Conservation (phyloP, 2,329 filamentous ascomycete species). For the Penicillium decumbens region DNA sequence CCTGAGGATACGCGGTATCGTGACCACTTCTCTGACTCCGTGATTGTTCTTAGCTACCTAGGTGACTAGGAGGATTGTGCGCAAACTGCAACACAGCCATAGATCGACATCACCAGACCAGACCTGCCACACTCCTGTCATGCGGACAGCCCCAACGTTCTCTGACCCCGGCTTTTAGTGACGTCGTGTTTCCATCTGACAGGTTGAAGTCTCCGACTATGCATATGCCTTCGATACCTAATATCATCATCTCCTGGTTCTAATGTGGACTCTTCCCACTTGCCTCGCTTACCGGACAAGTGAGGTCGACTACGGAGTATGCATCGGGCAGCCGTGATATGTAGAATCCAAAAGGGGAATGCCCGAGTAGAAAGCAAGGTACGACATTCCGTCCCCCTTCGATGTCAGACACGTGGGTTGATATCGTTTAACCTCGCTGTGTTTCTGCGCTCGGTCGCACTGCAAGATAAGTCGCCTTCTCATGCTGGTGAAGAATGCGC, state of each 20-base stretch:
- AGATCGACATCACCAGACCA: conserved; percentile 8
- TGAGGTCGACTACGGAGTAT: not conserved
- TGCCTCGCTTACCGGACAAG: not conserved
- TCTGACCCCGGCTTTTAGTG: not conserved
- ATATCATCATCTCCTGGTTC: not conserved
- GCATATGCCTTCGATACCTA: not conserved
- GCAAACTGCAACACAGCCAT: not conserved
- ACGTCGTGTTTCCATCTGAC: not conserved
- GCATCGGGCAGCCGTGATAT: not conserved
- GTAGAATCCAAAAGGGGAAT: not conserved
- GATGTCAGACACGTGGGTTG: conserved; percentile 19
- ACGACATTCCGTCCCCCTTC: conserved; percentile 8
- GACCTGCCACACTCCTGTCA: conserved; percentile 5
- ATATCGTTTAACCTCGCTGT: not conserved
- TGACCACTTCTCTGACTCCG: not conserved
- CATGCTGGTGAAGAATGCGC: not conserved
- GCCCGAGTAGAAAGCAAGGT: conserved; percentile 8
- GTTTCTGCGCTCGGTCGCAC: not conserved
- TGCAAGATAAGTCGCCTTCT: not conserved
- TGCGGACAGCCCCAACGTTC: not conserved
- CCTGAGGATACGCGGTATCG: not conserved
- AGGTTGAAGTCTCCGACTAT: not conserved
- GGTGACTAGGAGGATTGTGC: not conserved
- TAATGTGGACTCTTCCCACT: not conserved
- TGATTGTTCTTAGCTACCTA: not conserved